A percentile compares a stretch with the other conserved stretches of the same genome.
Evolutionary conservation across 768 basidiomycete genomes (phyloP).

Genomic region (Trametes elegans): DNA sequence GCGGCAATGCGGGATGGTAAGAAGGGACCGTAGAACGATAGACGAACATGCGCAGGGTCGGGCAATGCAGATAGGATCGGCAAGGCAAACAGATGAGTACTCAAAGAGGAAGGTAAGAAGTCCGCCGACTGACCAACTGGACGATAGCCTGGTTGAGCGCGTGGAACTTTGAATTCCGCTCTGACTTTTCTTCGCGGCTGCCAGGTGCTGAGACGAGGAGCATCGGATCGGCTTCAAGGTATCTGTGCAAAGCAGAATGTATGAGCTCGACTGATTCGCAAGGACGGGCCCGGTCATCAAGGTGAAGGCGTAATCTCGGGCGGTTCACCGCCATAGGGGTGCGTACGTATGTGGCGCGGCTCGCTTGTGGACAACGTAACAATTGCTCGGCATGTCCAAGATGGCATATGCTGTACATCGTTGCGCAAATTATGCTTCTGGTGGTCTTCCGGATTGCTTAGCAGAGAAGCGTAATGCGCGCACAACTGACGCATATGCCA

Average conservation of each 20-base stretch:
- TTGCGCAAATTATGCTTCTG: not conserved
- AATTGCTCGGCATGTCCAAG: not conserved
- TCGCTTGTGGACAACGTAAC: too few relatives aligned
- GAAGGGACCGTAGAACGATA: too few relatives aligned
- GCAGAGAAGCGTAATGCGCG: too few relatives aligned
- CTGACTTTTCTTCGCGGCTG: slow-evolving; percentile 47
- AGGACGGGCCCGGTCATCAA: not conserved
- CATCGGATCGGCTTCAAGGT: slow-evolving; percentile 93
- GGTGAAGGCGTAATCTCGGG: not conserved
- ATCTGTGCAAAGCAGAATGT: slow-evolving; percentile 40
- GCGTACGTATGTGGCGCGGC: not conserved
- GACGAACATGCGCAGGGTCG: not conserved
- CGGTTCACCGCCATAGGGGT: not conserved
- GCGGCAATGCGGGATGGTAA: not conserved
- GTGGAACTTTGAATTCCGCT: slow-evolving; percentile 80
- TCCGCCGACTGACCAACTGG: slow-evolving; percentile 63
- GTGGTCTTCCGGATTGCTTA: not conserved
- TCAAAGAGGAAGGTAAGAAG: not conserved
- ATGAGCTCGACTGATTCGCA: not conserved
- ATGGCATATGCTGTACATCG: not conserved
- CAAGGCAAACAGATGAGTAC: slow-evolving; percentile 1
- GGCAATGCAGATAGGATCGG: not conserved
- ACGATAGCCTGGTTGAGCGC: slow-evolving; percentile 94
- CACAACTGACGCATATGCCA: not conserved
- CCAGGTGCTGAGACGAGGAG: slow-evolving; percentile 69